Percentiles rank a stretch among this genome's conserved stretches.
Evolutionary conservation across 140 eudicot species (phyloP).

Genomic region (Oenanthe javanica): DNA sequence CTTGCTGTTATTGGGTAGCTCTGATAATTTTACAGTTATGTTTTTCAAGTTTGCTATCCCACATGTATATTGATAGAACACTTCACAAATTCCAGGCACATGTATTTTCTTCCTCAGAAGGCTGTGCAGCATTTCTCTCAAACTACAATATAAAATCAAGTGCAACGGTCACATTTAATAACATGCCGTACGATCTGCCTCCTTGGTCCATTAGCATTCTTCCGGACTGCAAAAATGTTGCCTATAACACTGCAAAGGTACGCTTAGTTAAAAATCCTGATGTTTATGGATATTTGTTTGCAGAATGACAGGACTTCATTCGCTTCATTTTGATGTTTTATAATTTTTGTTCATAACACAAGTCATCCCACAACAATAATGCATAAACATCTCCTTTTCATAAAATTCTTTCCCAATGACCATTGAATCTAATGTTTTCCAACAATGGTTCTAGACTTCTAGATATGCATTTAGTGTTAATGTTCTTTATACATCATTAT

Average conservation of each 20-base stretch:
- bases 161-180: conserved; percentile 54
- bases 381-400: neutral
- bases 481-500: neutral
- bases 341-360: neutral
- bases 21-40: neutral
- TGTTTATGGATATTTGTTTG: neutral
- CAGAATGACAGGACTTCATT: neutral
- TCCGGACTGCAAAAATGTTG: conserved; percentile 79
- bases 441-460: neutral
- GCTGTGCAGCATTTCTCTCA: conserved; percentile 88
- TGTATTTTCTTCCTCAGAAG: conserved; percentile 61
- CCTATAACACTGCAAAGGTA: conserved; percentile 83
- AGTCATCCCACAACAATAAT: neutral
- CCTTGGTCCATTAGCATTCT: conserved; percentile 99
- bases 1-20: neutral
- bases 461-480: neutral
- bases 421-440: neutral
- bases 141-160: conserved; percentile 60
- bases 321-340: neutral
- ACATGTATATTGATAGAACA: neutral
- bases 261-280: neutral
- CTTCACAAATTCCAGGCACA: conserved; percentile 49
- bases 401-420: neutral
- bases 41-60: neutral
- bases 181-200: conserved; percentile 61